Evolutionary conservation across 2,329 filamentous ascomycete species (phyloP).

Genomic region (Calonectria montana): DNA sequence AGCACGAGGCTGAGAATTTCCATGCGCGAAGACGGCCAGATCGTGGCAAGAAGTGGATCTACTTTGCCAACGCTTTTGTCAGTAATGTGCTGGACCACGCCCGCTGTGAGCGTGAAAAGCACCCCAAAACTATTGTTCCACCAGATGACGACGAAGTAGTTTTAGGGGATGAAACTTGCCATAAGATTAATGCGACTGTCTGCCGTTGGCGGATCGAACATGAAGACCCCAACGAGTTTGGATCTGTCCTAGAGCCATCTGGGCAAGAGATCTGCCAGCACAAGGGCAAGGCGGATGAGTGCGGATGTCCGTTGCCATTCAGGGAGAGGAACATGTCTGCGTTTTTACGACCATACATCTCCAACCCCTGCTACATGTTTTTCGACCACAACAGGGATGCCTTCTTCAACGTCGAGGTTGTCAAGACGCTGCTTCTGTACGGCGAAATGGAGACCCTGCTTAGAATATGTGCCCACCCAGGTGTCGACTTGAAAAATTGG

Average conservation of each 20-base stretch:
- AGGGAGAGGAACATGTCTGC: neutral
- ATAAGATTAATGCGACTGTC: conserved; percentile 5
- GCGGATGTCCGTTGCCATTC: conserved; percentile 3
- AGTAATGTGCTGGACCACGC: conserved; percentile 7
- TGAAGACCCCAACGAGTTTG: neutral
- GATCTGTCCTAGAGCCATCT: neutral
- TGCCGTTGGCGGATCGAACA: conserved; percentile 7
- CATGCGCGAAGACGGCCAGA: conserved; percentile 2
- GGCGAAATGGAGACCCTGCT: conserved; percentile 3
- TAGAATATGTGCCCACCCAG: neutral
- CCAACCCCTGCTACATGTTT: neutral
- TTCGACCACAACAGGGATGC: neutral
- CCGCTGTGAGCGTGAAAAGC: neutral
- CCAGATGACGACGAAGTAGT: neutral
- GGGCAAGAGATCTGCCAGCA: neutral
- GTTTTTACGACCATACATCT: neutral
- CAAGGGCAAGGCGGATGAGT: neutral
- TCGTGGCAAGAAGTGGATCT: conserved; percentile 4
- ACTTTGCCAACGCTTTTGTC: conserved; percentile 12
- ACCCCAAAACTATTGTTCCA: neutral
- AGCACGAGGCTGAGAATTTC: conserved; percentile 21
- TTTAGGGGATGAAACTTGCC: neutral
- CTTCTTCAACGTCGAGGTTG: neutral
- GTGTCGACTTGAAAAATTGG: neutral
- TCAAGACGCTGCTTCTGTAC: conserved; percentile 10